Evolutionary conservation across 805 yeast genomes (phyloP).

Genomic region (Nakazawaea ernobii): DNA sequence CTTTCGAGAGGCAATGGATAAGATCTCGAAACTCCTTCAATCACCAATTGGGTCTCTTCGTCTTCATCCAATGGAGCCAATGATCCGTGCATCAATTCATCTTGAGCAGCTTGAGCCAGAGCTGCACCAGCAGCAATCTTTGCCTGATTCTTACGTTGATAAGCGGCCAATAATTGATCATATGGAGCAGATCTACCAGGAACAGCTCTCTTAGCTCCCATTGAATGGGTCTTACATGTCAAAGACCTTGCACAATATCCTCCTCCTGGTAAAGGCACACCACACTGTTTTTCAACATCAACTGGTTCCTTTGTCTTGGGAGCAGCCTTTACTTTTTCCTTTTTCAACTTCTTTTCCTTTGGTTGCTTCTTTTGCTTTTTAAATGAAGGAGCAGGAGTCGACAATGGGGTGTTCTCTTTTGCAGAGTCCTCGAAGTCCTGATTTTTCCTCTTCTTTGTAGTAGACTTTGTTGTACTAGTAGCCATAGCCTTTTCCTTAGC

Average conservation of each 20-base stretch:
- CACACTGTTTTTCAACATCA: constrained; percentile 92
- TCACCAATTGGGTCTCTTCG: constrained; percentile 86
- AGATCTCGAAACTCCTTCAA: constrained; percentile 81
- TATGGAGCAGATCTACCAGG: constrained; percentile 90
- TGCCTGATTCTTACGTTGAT: constrained; percentile 90
- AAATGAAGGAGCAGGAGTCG: constrained; percentile 10
- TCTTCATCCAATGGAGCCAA: constrained; percentile 66
- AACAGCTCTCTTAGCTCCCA: constrained; percentile 97
- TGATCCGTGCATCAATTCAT: constrained; percentile 48
- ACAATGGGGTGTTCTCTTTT: constrained; percentile 17
- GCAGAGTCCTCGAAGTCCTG: constrained; percentile 8
- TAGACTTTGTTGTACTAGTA: constrained; percentile 7
- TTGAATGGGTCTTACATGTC: constrained; percentile 96
- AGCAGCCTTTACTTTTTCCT: constrained; percentile 30
- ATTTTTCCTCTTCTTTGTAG: constrained; percentile 20
- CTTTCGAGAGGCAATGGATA: constrained; percentile 81
- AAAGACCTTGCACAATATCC: constrained; percentile 92
- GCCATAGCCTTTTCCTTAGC: constrained; percentile 9
- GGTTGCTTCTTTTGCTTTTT: constrained; percentile 13
- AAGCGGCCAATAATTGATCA: constrained; percentile 80
- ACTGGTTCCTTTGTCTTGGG: constrained; percentile 74
- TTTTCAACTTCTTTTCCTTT: constrained; percentile 25
- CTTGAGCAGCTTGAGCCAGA: constrained; percentile 71
- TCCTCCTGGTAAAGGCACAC: constrained; percentile 91
- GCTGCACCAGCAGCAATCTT: constrained; percentile 80